Evolutionary conservation across 1,139 yeast species (phyloP), one percentile per base, ranked within the genome.

Genomic region (Yamadazyma kanchanaburiensis): DNA sequence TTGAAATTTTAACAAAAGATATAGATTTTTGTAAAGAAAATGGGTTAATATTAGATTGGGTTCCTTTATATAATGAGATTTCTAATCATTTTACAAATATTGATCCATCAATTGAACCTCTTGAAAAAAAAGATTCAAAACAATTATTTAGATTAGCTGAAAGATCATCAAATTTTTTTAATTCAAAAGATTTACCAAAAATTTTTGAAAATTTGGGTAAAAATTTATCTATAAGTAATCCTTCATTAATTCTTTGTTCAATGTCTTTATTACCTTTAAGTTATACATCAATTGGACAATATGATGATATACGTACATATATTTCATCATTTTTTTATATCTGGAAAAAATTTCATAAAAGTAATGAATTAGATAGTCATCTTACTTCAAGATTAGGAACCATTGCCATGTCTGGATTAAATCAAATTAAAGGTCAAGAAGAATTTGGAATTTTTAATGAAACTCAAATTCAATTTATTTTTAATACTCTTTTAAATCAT

Each of bases 291-390:
- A 53, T 47, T 2, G 60, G 55, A 2, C 25, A 35, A 1, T 41
- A 42, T 12, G 55, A 57, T 26, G 80, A 75, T 48, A 61, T 68
- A 4, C 66, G 80, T 33, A 61, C 74, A 39, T 80, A 79, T 43
- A 48, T 80, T 11, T 77, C 89, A 0, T 61, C 88, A 1, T 53
- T 86, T 12, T 86, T 85, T 45, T 78, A 84, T 43, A 58, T 86
- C 33, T 88, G 96, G 96, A 51, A 70, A 4, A 72, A 80, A 22
- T 65, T 78, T 10, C 67, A 74, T 27, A 70, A 77, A 26, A 70
- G 77, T 10, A 64, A 76, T 3, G 73, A 74, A 9, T 71, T 80
- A 28, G 95, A 86, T 41, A 66, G 79, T 12, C 84, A 80, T 45
- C 50, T 86, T 32, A 68, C 88, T 10, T 77, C 82, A 11, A 59